Evolutionary conservation across 192 early-diverging fungal species (phyloP), one percentile per base, ranked within the genome.

Genomic region (Dissophora ornata): DNA sequence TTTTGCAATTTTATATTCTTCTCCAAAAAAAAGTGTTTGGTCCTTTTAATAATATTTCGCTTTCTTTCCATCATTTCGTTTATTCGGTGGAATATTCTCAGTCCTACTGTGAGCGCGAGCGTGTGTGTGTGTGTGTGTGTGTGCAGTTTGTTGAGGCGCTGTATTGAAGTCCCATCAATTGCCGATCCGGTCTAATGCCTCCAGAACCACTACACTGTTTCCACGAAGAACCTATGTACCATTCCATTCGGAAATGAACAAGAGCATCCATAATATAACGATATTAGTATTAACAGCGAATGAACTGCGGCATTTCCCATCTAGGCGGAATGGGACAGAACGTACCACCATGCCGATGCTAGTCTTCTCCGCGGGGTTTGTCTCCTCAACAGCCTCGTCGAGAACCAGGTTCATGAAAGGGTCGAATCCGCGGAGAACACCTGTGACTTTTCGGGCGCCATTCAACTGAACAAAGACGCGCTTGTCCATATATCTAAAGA

Each of bases 381-480:
- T 80, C 57, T 62, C 90, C 78, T 99, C 97, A 29, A 90, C 83
- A 25, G 96, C 88, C 41, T 98, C 94, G 59, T 95, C 97, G 65
- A 99, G 80, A 33, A 98, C 96, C 65, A 99, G 73, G 85, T 99
- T 99, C 98, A 99, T 97, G 36, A 98, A 99, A 19, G 98, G 91
- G 73, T 99, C 98, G 71, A 89, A 99, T n/a, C 98, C 97, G 44
- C 98, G 93, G 73, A 99, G 89, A 33, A 98, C 82, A 33, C 98
- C 98, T n/a, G 90, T 92, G 32, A 99, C 93, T 69, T 90, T 88
- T 48, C 98, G 87, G 74, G 88, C 89, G 42, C 92, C 95, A 80
- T 98, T 99, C 55, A 99, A 84, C 69, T 96, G 91, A 53, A 98
- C 83, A 63, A 88, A 89, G 64, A 99, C 82, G 52, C 85, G 89